Conservation (phyloP, 2,329 filamentous ascomycete species). For the Fusarium pseudoanthophilum region DNA sequence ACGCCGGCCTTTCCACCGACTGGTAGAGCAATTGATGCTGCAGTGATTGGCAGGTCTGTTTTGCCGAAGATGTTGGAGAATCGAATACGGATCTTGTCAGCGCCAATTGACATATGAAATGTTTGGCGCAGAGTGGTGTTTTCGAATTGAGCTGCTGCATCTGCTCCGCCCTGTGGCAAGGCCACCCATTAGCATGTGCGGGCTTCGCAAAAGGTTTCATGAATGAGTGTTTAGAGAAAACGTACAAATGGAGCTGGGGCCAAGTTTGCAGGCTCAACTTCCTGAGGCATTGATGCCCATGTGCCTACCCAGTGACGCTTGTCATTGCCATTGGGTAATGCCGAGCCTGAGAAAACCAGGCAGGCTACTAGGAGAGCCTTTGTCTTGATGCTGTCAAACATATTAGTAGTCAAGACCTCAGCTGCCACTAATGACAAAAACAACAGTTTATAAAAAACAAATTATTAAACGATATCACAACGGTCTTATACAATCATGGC, state of each 20-base stretch:
- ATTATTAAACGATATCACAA: neutral
- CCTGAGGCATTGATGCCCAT: slow-evolving; percentile 31
- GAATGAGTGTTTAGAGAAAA: accelerated
- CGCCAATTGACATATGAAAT: slow-evolving; percentile 21
- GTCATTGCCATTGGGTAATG: neutral
- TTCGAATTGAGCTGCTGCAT: slow-evolving; percentile 15
- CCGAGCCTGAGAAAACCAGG: neutral
- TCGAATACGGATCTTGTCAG: slow-evolving; percentile 17
- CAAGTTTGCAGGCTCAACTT: slow-evolving; percentile 24
- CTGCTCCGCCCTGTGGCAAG: slow-evolving; percentile 4
- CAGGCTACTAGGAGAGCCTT: slow-evolving; percentile 12
- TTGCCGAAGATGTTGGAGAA: slow-evolving; percentile 31
- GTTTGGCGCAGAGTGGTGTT: slow-evolving; percentile 30
- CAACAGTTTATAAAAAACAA: neutral
- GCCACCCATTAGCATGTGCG: neutral
- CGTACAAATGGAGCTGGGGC: slow-evolving; percentile 29
- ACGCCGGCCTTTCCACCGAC: slow-evolving; percentile 9
- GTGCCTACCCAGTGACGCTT: slow-evolving; percentile 28
- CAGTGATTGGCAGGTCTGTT: slow-evolving; percentile 18
- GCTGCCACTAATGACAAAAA: accelerated
- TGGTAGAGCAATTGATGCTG: slow-evolving; percentile 19
- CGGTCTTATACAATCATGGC: neutral
- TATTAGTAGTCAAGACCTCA: neutral
- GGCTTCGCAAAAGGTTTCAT: accelerated
- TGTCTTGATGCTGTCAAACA: neutral